Conservation (phyloP, 2,329 filamentous ascomycete genomes). For the Coniella vitis region DNA sequence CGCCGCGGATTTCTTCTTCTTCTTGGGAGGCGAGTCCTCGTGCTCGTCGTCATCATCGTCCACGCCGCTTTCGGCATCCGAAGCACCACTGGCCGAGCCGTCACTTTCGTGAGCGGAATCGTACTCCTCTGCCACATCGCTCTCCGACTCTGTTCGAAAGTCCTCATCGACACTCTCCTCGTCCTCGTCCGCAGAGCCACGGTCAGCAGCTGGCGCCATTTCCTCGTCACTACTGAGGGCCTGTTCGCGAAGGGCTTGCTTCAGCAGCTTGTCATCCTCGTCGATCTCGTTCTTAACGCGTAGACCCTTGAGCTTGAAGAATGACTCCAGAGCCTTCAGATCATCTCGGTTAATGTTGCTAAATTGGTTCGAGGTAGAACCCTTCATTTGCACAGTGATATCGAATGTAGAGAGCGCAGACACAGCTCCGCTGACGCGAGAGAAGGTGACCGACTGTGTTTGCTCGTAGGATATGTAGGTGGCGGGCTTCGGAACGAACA, state of each 20-base stretch:
- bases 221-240: constrained; percentile 80
- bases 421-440: constrained; percentile 86
- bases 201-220: constrained; percentile 61
- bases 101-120: constrained; percentile 87
- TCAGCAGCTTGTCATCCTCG: constrained; percentile 76
- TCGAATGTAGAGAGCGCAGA: constrained; percentile 95
- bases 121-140: constrained; percentile 92
- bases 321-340: constrained; percentile 90
- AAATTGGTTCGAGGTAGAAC: constrained; percentile 86
- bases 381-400: constrained; percentile 89
- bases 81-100: constrained; percentile 57
- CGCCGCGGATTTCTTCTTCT: constrained; percentile 35
- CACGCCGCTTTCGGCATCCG: constrained; percentile 57
- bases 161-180: constrained; percentile 94
- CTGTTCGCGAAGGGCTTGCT: constrained; percentile 76
- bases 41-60: constrained; percentile 33
- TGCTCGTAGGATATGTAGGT: constrained; percentile 97
- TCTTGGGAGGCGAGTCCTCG: constrained; percentile 31
- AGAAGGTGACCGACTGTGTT: constrained; percentile 86
- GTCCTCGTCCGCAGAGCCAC: constrained; percentile 92
- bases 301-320: constrained; percentile 93
- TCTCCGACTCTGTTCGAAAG: constrained; percentile 87
- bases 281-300: constrained; percentile 98
- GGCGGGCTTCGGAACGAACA: constrained; percentile 97
- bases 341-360: constrained; percentile 99